Conservation (phyloP, 805 yeast species). For the Kazachstania viticola region DNA sequence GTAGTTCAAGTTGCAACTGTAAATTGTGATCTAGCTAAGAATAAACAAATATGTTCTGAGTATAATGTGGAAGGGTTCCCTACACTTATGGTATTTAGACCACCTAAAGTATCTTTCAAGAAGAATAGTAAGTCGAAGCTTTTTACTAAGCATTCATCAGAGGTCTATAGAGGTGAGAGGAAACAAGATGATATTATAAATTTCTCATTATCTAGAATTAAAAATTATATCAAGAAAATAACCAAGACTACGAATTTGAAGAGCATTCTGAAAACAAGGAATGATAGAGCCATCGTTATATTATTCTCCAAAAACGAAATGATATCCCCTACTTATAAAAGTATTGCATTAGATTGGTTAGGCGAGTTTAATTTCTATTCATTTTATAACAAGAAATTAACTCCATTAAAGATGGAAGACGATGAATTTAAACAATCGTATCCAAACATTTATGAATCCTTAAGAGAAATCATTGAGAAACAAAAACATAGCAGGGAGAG, state of each 20-base stretch:
- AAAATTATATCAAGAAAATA: slow-evolving; percentile 51
- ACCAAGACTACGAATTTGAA: slow-evolving; percentile 26
- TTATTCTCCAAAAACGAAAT: slow-evolving; percentile 40
- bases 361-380: slow-evolving; percentile 38
- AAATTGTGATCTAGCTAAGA: slow-evolving; percentile 65
- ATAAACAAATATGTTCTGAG: slow-evolving; percentile 57
- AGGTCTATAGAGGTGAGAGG: slow-evolving; percentile 52
- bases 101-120: slow-evolving; percentile 45
- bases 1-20: slow-evolving; percentile 66
- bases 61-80: slow-evolving; percentile 72
- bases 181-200: slow-evolving; percentile 41
- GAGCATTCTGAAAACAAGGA: slow-evolving; percentile 8
- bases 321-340: slow-evolving; percentile 45
- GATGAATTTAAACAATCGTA: slow-evolving; percentile 6
- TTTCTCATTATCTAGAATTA: slow-evolving; percentile 45
- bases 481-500: slow-evolving; percentile 11
- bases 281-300: slow-evolving; percentile 32
- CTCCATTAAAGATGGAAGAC: slow-evolving; percentile 3
- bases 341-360: slow-evolving; percentile 61
- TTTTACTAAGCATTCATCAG: slow-evolving; percentile 35
- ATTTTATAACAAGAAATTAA: slow-evolving; percentile 24
- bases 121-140: slow-evolving; percentile 7
- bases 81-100: slow-evolving; percentile 69
- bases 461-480: slow-evolving; percentile 6
- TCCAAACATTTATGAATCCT: slow-evolving; percentile 15